Conservation (phyloP, 1,139 yeast species). For the Yamadazyma membranifaciens region DNA sequence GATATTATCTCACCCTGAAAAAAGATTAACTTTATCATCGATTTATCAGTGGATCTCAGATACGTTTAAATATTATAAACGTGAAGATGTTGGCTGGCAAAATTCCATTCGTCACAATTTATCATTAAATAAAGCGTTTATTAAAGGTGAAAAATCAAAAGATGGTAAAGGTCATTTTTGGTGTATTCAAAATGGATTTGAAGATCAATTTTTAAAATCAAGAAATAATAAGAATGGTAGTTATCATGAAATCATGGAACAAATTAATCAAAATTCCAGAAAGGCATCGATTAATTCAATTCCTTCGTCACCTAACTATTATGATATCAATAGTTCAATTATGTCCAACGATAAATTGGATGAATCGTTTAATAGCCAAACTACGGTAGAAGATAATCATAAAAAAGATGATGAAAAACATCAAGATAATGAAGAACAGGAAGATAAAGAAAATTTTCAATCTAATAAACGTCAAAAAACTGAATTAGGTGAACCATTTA, state of each 20-base stretch:
- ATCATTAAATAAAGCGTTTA: conserved; percentile 81
- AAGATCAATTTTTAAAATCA: conserved; percentile 74
- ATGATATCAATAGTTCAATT: conserved; percentile 10
- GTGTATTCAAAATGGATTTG: conserved; percentile 84
- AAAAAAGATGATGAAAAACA: conserved; percentile 2
- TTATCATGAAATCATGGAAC: conserved; percentile 48
- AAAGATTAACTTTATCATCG: conserved; percentile 81
- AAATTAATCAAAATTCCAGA: conserved; percentile 21
- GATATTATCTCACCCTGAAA: conserved; percentile 76
- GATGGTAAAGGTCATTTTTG: conserved; percentile 98
- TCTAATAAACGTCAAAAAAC: conserved; percentile 18
- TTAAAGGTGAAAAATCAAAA: conserved; percentile 87
- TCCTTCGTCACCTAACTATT: conserved; percentile 35
- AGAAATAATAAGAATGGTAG: conserved; percentile 48
- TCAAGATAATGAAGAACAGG: conserved; percentile 2
- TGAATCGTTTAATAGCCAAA: conserved; percentile 2
- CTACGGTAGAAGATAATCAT: conserved; percentile 10
- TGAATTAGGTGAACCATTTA: conserved; percentile 35
- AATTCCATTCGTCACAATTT: conserved; percentile 85
- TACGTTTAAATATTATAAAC: conserved; percentile 79
- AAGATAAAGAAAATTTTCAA: conserved; percentile 10
- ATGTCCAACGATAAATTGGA: conserved; percentile 3
- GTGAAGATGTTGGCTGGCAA: conserved; percentile 93
- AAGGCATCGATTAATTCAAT: conserved; percentile 24
- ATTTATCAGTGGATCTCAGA: conserved; percentile 92